These are phyloP conservation scores for Pythium monospermum DNA, from an alignment of 352 stramenopile genomes.

Conservation along the genomic window DNA sequence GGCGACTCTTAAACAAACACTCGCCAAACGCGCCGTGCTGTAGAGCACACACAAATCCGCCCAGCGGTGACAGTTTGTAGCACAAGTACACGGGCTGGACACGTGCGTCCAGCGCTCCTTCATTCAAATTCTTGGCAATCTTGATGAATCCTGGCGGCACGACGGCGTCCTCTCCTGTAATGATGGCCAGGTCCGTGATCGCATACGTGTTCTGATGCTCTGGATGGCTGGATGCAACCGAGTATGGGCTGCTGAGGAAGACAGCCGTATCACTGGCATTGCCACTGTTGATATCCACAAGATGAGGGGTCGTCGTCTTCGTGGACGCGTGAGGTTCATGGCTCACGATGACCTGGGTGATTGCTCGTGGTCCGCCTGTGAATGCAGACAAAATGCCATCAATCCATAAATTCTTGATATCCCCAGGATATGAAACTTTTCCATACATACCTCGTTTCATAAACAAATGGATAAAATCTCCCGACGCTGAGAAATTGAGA, in stretches of 20 bases:
- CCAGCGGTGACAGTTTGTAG: constrained; percentile 49
- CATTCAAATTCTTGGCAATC: background rate
- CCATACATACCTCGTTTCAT: constrained; percentile 40
- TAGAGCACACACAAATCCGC: constrained; percentile 51
- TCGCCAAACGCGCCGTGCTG: constrained; percentile 58
- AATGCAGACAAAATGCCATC: no score
- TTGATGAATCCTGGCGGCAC: constrained; percentile 8
- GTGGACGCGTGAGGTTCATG: constrained; percentile 8
- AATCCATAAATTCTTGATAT: no score
- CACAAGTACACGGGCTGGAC: constrained; percentile 41
- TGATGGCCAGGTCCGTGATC: constrained; percentile 57
- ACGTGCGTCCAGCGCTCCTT: background rate
- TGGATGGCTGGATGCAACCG: constrained; percentile 9
- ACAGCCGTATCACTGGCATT: constrained; percentile 22
- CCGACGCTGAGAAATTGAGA: constrained; percentile 57
- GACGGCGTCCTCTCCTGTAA: constrained; percentile 27
- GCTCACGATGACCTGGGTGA: constrained; percentile 4
- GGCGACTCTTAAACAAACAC: constrained; percentile 59
- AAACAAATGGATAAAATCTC: constrained; percentile 70
- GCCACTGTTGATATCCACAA: constrained; percentile 31
- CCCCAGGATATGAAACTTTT: constrained; percentile 10
- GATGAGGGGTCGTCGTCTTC: no score
- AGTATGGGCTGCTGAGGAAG: constrained; percentile 26
- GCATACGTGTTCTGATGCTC: constrained; percentile 35
- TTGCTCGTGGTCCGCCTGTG: background rate